phyloP scores from a whole-genome alignment of 208 protist genomes.

The Crithidia fasciculata region DNA sequence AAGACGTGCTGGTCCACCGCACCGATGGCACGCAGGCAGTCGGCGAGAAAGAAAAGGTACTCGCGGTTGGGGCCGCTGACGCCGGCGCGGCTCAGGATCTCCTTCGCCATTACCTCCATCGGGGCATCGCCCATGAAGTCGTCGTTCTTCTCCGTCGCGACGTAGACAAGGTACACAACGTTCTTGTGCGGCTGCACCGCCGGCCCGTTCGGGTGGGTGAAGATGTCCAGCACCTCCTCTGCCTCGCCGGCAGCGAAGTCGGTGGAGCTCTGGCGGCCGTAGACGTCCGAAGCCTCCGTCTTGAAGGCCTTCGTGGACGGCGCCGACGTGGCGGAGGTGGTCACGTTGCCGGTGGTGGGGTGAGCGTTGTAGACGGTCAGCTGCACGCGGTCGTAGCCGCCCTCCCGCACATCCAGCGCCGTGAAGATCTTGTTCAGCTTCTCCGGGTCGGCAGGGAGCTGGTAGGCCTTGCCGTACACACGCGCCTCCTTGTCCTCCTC shows the following conservation, averaged over 20 bases:
- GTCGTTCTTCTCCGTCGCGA: conserved; percentile 64
- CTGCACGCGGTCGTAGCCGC: conserved; percentile 67
- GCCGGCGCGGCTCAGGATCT: conserved; percentile 58
- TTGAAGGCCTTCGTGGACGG: conserved; percentile 22
- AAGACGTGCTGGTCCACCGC: conserved; percentile 71
- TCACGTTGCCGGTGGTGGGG: conserved; percentile 27
- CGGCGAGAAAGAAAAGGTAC: conserved; percentile 78
- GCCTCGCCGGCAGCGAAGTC: conserved; percentile 17
- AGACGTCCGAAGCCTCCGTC: conserved; percentile 3
- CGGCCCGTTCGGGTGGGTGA: conserved; percentile 30
- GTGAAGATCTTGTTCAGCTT: conserved; percentile 59
- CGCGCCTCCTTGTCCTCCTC: conserved; percentile 34
- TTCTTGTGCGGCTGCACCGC: conserved; percentile 38
- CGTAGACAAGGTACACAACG: conserved; percentile 69
- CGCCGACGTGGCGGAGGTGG: conserved; percentile 9
- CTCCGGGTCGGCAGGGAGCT: conserved; percentile 64
- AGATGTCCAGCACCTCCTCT: conserved; percentile 26
- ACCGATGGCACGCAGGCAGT: conserved; percentile 61
- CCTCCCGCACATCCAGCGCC: conserved; percentile 69
- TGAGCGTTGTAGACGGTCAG: conserved; percentile 51
- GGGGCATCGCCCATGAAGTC: conserved; percentile 69
- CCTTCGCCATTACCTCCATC: conserved; percentile 65
- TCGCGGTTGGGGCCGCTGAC: conserved; percentile 77
- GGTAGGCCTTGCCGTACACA: conserved; percentile 80
- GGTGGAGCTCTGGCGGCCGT: conserved; percentile 16